Evolutionary conservation across 2,329 filamentous ascomycete genomes (phyloP), one percentile per base, ranked within the genome.

Genomic region (Waltergamsia citrina): DNA sequence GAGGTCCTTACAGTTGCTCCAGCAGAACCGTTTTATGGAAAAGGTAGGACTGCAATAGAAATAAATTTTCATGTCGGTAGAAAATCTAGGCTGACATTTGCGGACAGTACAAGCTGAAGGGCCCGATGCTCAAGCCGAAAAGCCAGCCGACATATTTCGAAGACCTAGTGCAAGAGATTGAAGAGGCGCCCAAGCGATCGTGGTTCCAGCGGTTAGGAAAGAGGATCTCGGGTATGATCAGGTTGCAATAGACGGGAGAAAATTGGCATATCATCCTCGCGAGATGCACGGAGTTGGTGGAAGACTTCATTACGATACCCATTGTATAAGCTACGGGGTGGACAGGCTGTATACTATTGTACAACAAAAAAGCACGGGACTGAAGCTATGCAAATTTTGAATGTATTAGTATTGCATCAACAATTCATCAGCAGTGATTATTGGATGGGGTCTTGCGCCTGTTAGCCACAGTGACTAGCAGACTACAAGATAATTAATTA

Each of bases 61-160:
- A n/a, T n/a, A n/a, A n/a, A n/a, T n/a, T n/a, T n/a, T 9, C 26
- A 28, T 14, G 26, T 15, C 11, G n/a, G 15, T 16, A 7, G 27
- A 6, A 16, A 10, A 11, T 14, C 4, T 10, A 6, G 9, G 17
- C 11, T 18, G 23, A 33, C 36, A 31, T 36, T 44, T 38, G 22
- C 16, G 21, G 9, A 4, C 20, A 61, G 57, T 60, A 57, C 35
- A 55, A 57, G 38, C 50, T 61, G 20, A 65, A 55, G n/a, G 66
- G 68, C 26, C 55, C 56, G 4, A 55, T 80, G 28, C 56, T 80
- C 37, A 54, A 62, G 34, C 78, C 78, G 11, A 66, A 64, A 50
- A 78, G 73, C 46, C 74, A 81, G 43, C 78, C 78, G 24, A 71
- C 67, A 0, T 78, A 83, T 50, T 83, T 78, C 47, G 52, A 60